Evolutionary conservation across 768 basidiomycete species (phyloP), one percentile per base, ranked within the genome.

Genomic region (Favolaschia claudopus): DNA sequence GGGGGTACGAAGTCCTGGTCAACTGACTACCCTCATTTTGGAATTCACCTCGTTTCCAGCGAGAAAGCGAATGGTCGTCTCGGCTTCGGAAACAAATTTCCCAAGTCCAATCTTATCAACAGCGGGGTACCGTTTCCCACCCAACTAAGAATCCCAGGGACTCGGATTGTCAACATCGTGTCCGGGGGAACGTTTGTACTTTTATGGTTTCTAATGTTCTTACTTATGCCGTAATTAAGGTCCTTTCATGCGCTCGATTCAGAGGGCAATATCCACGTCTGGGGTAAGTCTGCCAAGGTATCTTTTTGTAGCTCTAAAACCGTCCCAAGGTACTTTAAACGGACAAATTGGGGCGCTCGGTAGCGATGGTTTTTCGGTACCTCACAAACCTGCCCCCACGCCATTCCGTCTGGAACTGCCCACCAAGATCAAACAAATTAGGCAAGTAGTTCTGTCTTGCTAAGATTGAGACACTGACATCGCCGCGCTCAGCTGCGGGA

Each of bases 201-300:
- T 52, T 40, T 6, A 34, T 36, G 53, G 22, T 54, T 29, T 17
- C 47, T 12, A 43, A 44, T 38, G 38, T 43, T 20, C 17, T 43
- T 22, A 45, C 34, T 31, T 59, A 48, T 24, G 58, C 44, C 36
- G 44, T 37, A 50, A 15, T 20, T 28, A 57, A 95, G 92, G 92
- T 92, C 89, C 29, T 96, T 94, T 73, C 89, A 94, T 67, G 93
- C 92, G 2, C 74, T 96, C 36, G 91, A 95, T 71, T 87, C 91
- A 1, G 72, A 82, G 45, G 94, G 94, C 7, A 73, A 76, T 29
- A 74, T 96, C 22, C 82, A 88, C 67, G 88, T 88, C n/a, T 96
- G 94, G 92, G 95, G 92, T 91, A 66, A 57, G 77, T 68, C 13
- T 7, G 24, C 45, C 31, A 28, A 25, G 43, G 42, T 43, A 43